These are phyloP conservation scores for Fusarium succisae DNA, from an alignment of 2,329 filamentous ascomycete genomes.

Conservation along the genomic window DNA sequence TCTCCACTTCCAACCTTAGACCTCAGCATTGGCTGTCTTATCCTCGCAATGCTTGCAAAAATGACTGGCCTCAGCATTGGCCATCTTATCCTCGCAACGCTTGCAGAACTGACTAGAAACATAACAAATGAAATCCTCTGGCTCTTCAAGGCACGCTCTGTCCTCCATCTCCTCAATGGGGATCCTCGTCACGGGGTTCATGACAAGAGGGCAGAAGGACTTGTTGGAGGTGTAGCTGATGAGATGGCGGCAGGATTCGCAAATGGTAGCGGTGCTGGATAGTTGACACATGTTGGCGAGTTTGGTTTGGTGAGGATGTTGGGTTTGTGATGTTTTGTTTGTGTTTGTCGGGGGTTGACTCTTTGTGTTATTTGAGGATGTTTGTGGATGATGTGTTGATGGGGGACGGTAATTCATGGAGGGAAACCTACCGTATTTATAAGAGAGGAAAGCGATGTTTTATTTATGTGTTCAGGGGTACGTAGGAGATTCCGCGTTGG, in stretches of 20 bases:
- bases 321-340: not conserved
- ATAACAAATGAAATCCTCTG: not conserved
- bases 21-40: not conserved
- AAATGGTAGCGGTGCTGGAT: not conserved
- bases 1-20: not conserved
- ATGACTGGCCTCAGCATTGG: too few species aligned
- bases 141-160: not conserved
- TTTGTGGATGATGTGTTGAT: not conserved
- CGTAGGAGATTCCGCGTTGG: not conserved
- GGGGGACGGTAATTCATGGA: too few species aligned
- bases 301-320: not conserved
- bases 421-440: not conserved
- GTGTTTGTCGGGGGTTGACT: not conserved
- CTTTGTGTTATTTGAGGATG: not conserved
- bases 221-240: not conserved
- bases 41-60: not conserved
- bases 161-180: not conserved
- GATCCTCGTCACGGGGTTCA: not conserved
- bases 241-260: not conserved
- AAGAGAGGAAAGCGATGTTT: too few species aligned
- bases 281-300: slow-evolving; percentile 13
- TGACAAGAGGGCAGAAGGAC: not conserved
- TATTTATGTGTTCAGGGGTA: not conserved
- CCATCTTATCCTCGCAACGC: not conserved
- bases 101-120: not conserved